These are phyloP conservation scores for Trichoderma gracile DNA, from an alignment of 2,329 filamentous ascomycete genomes.

Conservation along the genomic window DNA sequence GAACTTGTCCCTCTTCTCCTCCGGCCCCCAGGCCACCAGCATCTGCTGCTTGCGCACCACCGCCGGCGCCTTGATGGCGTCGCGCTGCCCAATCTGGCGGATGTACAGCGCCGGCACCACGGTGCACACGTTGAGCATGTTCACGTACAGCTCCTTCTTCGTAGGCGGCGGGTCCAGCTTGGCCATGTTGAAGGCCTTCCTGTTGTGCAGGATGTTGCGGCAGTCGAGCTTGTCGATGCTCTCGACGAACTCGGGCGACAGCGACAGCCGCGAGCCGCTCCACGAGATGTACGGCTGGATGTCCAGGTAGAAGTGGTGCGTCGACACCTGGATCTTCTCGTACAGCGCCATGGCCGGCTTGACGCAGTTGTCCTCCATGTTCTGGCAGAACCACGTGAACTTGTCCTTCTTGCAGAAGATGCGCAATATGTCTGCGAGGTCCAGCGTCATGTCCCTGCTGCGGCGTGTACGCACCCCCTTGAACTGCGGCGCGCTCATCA, in stretches of 20 bases:
- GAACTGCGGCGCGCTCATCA: constrained; percentile 39
- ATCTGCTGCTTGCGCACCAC: constrained; percentile 43
- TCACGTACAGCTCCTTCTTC: constrained; percentile 36
- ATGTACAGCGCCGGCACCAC: constrained; percentile 42
- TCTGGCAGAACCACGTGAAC: constrained; percentile 30
- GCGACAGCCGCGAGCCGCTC: constrained; percentile 32
- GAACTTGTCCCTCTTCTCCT: constrained; percentile 38
- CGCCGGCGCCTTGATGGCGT: constrained; percentile 38
- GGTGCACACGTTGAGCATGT: constrained; percentile 40
- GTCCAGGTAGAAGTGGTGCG: constrained; percentile 42
- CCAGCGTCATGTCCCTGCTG: constrained; percentile 34
- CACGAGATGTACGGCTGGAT: constrained; percentile 37
- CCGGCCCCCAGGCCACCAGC: constrained; percentile 43
- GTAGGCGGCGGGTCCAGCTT: constrained; percentile 38
- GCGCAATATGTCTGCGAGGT: constrained; percentile 35
- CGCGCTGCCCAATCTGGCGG: constrained; percentile 39
- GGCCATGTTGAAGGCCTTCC: constrained; percentile 39
- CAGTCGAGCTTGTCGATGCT: constrained; percentile 39
- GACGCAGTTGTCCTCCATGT: constrained; percentile 36
- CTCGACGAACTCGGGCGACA: constrained; percentile 37
- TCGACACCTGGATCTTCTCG: constrained; percentile 43
- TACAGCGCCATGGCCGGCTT: constrained; percentile 41
- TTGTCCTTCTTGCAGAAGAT: constrained; percentile 36
- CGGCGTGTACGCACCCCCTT: constrained; percentile 30
- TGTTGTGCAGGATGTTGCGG: constrained; percentile 41